These are phyloP conservation scores for Chaetomium globosum DNA, from an alignment of 2,329 filamentous ascomycete genomes.

Conservation along the genomic window DNA sequence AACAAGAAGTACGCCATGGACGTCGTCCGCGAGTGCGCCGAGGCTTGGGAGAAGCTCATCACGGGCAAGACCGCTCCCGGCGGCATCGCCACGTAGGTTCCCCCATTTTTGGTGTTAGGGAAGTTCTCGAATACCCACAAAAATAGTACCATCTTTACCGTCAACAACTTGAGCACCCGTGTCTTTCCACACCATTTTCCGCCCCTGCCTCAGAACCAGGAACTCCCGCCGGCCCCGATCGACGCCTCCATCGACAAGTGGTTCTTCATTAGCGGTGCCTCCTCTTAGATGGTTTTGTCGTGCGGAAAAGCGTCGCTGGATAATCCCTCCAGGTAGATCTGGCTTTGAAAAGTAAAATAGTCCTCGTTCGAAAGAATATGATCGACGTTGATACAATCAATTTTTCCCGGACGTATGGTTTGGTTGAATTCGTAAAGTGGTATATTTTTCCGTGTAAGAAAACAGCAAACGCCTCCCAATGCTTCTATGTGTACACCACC, in stretches of 20 bases:
- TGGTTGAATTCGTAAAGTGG: slow-evolving; percentile 3
- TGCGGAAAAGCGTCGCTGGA: not conserved
- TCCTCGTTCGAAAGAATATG: slow-evolving; percentile 13
- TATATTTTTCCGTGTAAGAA: slow-evolving; percentile 20
- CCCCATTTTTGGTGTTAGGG: slow-evolving; percentile 7
- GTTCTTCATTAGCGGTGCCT: slow-evolving; percentile 99
- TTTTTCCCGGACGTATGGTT: not conserved
- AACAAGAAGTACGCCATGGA: slow-evolving; percentile 98
- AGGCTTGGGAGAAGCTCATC: slow-evolving; percentile 96
- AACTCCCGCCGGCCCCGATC: slow-evolving; percentile 82
- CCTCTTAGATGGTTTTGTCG: slow-evolving; percentile 57
- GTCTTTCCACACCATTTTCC: slow-evolving; percentile 70
- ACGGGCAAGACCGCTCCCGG: slow-evolving; percentile 81
- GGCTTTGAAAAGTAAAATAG: slow-evolving; percentile 6
- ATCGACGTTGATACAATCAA: not conserved
- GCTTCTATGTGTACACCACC: slow-evolving; percentile 16
- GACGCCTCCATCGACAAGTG: slow-evolving; percentile 99
- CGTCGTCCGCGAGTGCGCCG: slow-evolving; percentile 90
- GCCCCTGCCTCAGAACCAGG: slow-evolving; percentile 77
- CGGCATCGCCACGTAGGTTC: slow-evolving; percentile 77
- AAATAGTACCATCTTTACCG: slow-evolving; percentile 76
- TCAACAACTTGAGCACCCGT: slow-evolving; percentile 72
- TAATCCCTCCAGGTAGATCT: not conserved
- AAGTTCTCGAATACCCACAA: slow-evolving; percentile 38
- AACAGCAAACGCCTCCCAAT: slow-evolving; percentile 29